Evolutionary conservation across 805 yeast species (phyloP), one percentile per base, ranked within the genome.

Genomic region (Vanderwaltozyma yarrowii): DNA sequence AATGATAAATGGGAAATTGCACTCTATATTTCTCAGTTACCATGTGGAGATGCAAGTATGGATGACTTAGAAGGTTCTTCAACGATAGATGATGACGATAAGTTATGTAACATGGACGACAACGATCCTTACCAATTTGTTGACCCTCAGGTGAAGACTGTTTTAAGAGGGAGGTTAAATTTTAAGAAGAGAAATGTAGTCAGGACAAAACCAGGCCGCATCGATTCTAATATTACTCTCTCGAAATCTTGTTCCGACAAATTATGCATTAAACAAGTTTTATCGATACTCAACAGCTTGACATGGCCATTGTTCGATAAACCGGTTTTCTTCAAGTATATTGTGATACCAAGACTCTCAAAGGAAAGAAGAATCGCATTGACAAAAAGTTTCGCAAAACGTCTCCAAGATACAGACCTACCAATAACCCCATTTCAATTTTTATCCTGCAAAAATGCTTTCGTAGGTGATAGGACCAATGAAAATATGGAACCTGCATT

Each of bases 231-330:
- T 2, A 45, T 76, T 4, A 73, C 94, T 0, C 58, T 71, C 35
- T 82, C 94, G 23, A 89, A 87, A 56, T 84, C 95, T 1, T 89
- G 97, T 55, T 76, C 94, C 1, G 97, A 89, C 56, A 89, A 89
- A 51, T 56, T 89, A 19, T 69, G 83, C 31, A 37, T 79, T 35
- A 69, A 70, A 41, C 96, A 85, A 54, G 59, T 63, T 26, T 63
- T 66, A 0, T 80, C 86, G 0, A 35, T 80, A 2, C 54, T 73
- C 30, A 78, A 71, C 46, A 51, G 73, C 4, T 35, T 71, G 7
- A 69, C 72, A 2, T 62, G 64, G 65, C 5, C 51, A 64, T 12
- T 70, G 44, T 40, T 60, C 26, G 42, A 38, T 4, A 21, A 34
- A 8, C 58, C 58, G 4, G 35, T 57, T 0, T 56, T 43, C 37